Percentiles rank a stretch among this genome's conserved stretches.
Conservation (phyloP, 768 basidiomycete genomes). For the Stropharia rugosoannulata region DNA sequence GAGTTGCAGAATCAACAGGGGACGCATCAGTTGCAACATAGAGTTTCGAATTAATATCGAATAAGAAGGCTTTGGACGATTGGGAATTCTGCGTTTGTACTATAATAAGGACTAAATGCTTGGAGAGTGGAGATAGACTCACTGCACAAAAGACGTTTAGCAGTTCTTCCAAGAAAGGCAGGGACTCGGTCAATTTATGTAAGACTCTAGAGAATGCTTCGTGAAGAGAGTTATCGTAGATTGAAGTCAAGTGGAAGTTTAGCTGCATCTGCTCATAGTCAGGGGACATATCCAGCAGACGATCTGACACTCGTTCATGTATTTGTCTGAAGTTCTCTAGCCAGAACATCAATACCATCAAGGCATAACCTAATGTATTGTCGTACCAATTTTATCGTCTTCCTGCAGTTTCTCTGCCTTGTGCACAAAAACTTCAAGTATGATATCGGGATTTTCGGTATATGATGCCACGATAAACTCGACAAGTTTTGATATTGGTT, state of each 20-base stretch:
- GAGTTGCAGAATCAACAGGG: constrained; percentile 85
- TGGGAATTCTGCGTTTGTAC: constrained; percentile 68
- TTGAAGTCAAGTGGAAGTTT: constrained; percentile 89
- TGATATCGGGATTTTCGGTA: constrained; percentile 70
- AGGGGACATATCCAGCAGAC: constrained; percentile 71
- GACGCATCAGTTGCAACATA: constrained; percentile 95
- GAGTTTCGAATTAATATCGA: constrained; percentile 80
- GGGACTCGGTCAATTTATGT: constrained; percentile 81
- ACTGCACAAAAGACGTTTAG: constrained; percentile 85
- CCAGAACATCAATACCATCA: background rate
- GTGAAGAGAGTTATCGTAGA: constrained; percentile 89
- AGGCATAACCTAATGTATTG: background rate
- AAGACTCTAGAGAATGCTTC: constrained; percentile 91
- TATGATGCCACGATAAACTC: constrained; percentile 80
- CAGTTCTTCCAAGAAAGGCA: constrained; percentile 85
- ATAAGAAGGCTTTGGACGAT: constrained; percentile 91
- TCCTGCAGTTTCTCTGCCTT: constrained; percentile 91
- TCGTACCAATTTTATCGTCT: constrained; percentile 85
- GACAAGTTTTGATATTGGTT: constrained; percentile 79
- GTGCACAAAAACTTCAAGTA: constrained; percentile 92
- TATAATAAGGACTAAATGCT: background rate
- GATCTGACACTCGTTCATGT: constrained; percentile 82
- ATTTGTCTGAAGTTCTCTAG: constrained; percentile 91
- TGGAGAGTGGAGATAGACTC: constrained; percentile 19
- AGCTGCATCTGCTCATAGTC: constrained; percentile 79